Evolutionary conservation across 257 asterid species (phyloP), one percentile per base, ranked within the genome.

Genomic region (Lycium ferocissimum): DNA sequence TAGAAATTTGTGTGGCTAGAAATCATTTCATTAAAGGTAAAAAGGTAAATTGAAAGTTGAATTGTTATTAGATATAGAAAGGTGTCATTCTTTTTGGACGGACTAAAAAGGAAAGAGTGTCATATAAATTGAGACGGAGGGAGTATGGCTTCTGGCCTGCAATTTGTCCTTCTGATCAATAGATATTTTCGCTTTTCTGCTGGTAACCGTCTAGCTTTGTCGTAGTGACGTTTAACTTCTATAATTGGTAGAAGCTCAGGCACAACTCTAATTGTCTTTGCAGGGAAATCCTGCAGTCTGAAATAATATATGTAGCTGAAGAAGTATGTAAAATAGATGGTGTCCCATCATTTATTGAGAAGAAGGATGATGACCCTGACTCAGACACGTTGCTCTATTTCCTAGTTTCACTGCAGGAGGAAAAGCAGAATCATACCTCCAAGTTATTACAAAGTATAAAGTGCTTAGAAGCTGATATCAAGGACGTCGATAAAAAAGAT

Each of bases 281-380:
- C 80, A 91, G 96, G 87, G 92, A 92, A 70, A 88, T 92, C 72
- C 81, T 92, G 53, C 86, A 89, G 78, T 90, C 88, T 69, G 92
- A 91, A 86, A 56, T 87, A 79, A 63, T 92, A 40, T 15, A 8
- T 56, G 89, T 76, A 82, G 70, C 17, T 58, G 83, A 69, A 67
- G 86, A 84, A 79, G n/a, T 78, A n/a, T 49, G 86, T 62, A 65
- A 72, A 84, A 83, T 82, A 79, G 83, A 79, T 54, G 85, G 81
- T 53, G 90, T 85, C 75, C 81, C 75, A 54, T 71, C 87, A 37
- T 71, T 20, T 79, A 35, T 22, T 53, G 88, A 84, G 65, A 81
- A 38, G 49, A 81, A 38, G 49, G 85, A 59, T 40, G 89, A 87
- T 73, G 92, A 90, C 22, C 81, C 18, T 9, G 92, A 89, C 71